phyloP scores from a whole-genome alignment of 2,329 filamentous ascomycete genomes.

The Monosporascus sp. region DNA sequence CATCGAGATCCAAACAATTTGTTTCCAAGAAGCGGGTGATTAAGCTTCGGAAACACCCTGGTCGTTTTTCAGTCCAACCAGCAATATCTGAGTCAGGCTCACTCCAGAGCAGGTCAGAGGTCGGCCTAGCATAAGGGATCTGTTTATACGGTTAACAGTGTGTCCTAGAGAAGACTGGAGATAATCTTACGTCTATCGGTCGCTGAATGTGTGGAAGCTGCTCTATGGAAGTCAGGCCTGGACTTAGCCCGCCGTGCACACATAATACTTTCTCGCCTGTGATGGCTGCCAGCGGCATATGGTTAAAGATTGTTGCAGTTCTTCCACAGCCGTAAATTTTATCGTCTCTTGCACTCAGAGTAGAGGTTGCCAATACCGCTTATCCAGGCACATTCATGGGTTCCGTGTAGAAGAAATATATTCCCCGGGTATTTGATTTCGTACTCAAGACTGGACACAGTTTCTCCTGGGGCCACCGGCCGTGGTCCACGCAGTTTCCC shows the following conservation, averaged over 20 bases:
- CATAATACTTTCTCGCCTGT: slow-evolving; percentile 99
- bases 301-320: slow-evolving; percentile 99
- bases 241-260: slow-evolving; percentile 97
- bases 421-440: slow-evolving; percentile 99
- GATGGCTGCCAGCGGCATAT: slow-evolving; percentile 93
- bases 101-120: slow-evolving; percentile 97
- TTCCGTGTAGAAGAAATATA: slow-evolving; percentile 97
- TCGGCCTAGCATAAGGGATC: slow-evolving; percentile 96
- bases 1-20: slow-evolving; percentile 99
- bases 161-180: not conserved
- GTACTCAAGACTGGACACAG: slow-evolving; percentile 96
- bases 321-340: slow-evolving; percentile 99
- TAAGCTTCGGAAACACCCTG: slow-evolving; percentile 95
- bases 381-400: slow-evolving; percentile 98
- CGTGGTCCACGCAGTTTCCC: slow-evolving; percentile 96
- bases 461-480: slow-evolving; percentile 97
- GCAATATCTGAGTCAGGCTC: slow-evolving; percentile 99
- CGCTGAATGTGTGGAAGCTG: slow-evolving; percentile 98
- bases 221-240: slow-evolving; percentile 98
- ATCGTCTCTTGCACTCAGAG: slow-evolving; percentile 97
- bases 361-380: slow-evolving; percentile 99
- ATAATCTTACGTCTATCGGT: slow-evolving; percentile 83
- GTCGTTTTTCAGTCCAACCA: slow-evolving; percentile 98
- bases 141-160: slow-evolving; percentile 35
- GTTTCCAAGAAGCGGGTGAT: slow-evolving; percentile 97